phyloP scores from a whole-genome alignment of 2,329 filamentous ascomycete genomes.

The Penicillium sp. region DNA sequence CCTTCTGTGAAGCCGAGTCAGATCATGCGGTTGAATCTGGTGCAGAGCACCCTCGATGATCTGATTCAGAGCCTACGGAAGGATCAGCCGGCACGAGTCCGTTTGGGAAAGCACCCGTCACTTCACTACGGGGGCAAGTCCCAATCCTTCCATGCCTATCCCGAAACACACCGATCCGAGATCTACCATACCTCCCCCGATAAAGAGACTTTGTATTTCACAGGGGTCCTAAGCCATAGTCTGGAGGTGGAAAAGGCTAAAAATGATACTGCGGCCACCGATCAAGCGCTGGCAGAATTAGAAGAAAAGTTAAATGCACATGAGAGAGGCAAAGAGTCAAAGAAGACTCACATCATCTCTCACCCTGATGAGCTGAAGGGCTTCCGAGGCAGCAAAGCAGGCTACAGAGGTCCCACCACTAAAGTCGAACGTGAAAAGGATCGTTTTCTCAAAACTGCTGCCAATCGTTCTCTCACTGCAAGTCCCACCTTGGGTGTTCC shows the following conservation, averaged over 20 bases:
- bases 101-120: constrained; percentile 52
- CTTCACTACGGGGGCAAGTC: constrained; percentile 59
- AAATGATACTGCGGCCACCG: constrained; percentile 55
- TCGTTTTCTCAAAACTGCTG: constrained; percentile 39
- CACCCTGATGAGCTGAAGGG: constrained; percentile 39
- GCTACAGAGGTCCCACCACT: constrained; percentile 35
- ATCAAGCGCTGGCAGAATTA: constrained; percentile 59
- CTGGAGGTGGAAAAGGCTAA: constrained; percentile 56
- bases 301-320: constrained; percentile 60
- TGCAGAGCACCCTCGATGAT: constrained; percentile 47
- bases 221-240: constrained; percentile 58
- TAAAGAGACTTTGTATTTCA: constrained; percentile 53
- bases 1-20: constrained; percentile 38
- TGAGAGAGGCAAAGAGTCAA: constrained; percentile 61
- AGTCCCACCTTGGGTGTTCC: constrained; percentile 42
- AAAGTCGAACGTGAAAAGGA: constrained; percentile 45
- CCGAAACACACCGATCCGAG: constrained; percentile 57
- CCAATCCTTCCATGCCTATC: constrained; percentile 53
- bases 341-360: constrained; percentile 48
- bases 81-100: constrained; percentile 46
- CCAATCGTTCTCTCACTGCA: constrained; percentile 42
- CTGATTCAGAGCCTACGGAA: constrained; percentile 45
- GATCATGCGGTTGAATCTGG: constrained; percentile 49
- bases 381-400: constrained; percentile 35
- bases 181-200: constrained; percentile 52